Percentiles rank a stretch among this genome's conserved stretches.
These are phyloP conservation scores for Larix kaempferi DNA, from an alignment of 75 land plant species.

Conservation along the genomic window DNA sequence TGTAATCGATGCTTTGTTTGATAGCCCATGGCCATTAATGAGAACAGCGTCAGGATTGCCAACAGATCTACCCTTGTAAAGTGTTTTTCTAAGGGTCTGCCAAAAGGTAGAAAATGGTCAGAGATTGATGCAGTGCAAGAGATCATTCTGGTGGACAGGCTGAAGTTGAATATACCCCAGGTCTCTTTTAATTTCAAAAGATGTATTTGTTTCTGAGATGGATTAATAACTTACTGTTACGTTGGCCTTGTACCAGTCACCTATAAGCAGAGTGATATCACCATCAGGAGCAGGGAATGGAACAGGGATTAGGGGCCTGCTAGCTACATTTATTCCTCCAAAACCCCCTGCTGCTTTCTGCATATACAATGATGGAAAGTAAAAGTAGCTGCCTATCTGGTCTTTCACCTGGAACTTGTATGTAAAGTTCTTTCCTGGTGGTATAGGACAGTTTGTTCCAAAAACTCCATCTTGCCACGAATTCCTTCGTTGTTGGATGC, in stretches of 20 bases:
- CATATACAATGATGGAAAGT: slow-evolving; percentile 64
- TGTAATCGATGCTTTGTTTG: slow-evolving; percentile 8
- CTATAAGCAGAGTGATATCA: slow-evolving; percentile 64
- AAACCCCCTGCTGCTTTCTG: slow-evolving; percentile 89
- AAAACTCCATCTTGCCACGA: slow-evolving; percentile 29
- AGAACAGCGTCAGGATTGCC: slow-evolving; percentile 40
- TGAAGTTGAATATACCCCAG: background rate
- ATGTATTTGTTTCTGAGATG: background rate
- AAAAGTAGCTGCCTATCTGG: slow-evolving; percentile 39
- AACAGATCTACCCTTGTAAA: slow-evolving; percentile 26
- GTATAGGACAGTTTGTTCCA: slow-evolving; percentile 39
- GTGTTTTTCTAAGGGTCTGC: slow-evolving; percentile 7
- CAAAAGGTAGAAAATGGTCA: background rate
- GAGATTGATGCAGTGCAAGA: background rate
- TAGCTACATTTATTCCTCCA: slow-evolving; percentile 63
- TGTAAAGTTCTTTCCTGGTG: slow-evolving; percentile 25
- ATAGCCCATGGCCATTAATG: slow-evolving; percentile 40
- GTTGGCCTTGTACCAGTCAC: slow-evolving; percentile 82
- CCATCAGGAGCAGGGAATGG: slow-evolving; percentile 75
- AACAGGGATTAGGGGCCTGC: slow-evolving; percentile 65
- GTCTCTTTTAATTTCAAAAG: background rate
- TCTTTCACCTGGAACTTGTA: slow-evolving; percentile 31
- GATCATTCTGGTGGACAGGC: background rate
- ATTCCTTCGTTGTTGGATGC: slow-evolving; percentile 21
- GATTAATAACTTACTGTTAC: slow-evolving; percentile 35